Conservation (phyloP, 495 filamentous ascomycete species). For the Trichoderma virens region DNA sequence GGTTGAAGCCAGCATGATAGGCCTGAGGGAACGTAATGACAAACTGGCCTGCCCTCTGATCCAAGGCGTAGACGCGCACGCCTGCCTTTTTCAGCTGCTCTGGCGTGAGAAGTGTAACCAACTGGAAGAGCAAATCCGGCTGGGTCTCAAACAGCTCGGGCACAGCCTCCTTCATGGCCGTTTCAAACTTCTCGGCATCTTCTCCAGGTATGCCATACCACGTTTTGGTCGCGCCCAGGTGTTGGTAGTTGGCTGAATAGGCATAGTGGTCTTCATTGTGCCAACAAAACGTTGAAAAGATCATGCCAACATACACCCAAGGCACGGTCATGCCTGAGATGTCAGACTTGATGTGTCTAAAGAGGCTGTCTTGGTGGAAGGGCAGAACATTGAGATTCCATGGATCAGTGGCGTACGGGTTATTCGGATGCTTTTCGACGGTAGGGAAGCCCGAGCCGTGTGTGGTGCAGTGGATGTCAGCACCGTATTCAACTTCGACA, state of each 20-base stretch:
- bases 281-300: slow-evolving; percentile 99
- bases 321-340: slow-evolving; percentile 99
- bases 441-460: slow-evolving; percentile 98
- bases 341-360: slow-evolving; percentile 94
- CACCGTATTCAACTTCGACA: slow-evolving; percentile 96
- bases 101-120: slow-evolving; percentile 88
- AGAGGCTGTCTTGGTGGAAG: slow-evolving; percentile 83
- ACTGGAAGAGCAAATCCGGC: slow-evolving; percentile 91
- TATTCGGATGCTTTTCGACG: slow-evolving; percentile 78
- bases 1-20: slow-evolving; percentile 91
- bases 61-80: slow-evolving; percentile 83
- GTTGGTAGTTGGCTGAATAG: slow-evolving; percentile 98
- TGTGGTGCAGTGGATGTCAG: slow-evolving; percentile 96
- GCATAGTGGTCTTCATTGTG: slow-evolving; percentile 98
- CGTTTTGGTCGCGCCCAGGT: slow-evolving; percentile 97
- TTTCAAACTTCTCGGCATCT: slow-evolving; percentile 89
- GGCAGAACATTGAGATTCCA: slow-evolving; percentile 97
- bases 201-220: slow-evolving; percentile 98
- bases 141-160: slow-evolving; percentile 96
- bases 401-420: slow-evolving; percentile 77
- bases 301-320: slow-evolving; percentile 99
- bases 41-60: slow-evolving; percentile 92
- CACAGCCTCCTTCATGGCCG: slow-evolving; percentile 89
- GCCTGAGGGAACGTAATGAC: slow-evolving; percentile 92
- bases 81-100: slow-evolving; percentile 93